Evolutionary conservation across 2,329 filamentous ascomycete genomes (phyloP), one percentile per base, ranked within the genome.

Genomic region (Aspergillus terreus): DNA sequence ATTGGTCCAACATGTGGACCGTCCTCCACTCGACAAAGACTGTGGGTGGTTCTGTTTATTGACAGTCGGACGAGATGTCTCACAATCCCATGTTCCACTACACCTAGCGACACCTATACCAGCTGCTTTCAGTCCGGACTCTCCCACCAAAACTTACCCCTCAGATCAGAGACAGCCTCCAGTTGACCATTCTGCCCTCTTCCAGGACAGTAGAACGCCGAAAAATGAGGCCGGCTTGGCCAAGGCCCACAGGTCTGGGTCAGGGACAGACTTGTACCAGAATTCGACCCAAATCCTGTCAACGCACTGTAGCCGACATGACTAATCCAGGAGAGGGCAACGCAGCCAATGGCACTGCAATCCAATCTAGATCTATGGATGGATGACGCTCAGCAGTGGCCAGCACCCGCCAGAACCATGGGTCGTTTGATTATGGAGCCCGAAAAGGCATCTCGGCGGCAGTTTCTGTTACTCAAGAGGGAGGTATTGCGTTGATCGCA

Each of bases 241-340:
- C 27, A 30, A 30, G 27, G 27, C 6, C 11, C 4, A 7, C 15
- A 4, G 14, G 11, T 47, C 30, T 51, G 36, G 49, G 36, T 38
- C 50, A 51, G 50, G 50, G 45, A 19, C 44, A 40, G 17, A 27
- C 40, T 4, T n/a, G 19, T 19, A 19, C 19, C 19, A 19, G 19
- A 19, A 19, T 19, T 19, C 19, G 19, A 19, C 19, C 19, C 19
- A 19, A 42, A 42, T 15, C 40, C 40, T 42, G 40, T 6, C 23
- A 42, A 42, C 4, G 14, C 40, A 42, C 17, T 42, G 44, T 50
- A 42, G 19, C 40, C 40, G 40, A 42, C 14, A 12, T 42, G 40
- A 42, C n/a, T 42, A 42, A 42, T 19, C 40, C 40, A 42, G 40
- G 40, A 42, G 17, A 42, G 6, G 40, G 5, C 27, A 7, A 12